Percentiles rank a stretch among this genome's conserved stretches.
Evolutionary conservation across 2,329 filamentous ascomycete genomes (phyloP).

Genomic region (Knufia fluminis): DNA sequence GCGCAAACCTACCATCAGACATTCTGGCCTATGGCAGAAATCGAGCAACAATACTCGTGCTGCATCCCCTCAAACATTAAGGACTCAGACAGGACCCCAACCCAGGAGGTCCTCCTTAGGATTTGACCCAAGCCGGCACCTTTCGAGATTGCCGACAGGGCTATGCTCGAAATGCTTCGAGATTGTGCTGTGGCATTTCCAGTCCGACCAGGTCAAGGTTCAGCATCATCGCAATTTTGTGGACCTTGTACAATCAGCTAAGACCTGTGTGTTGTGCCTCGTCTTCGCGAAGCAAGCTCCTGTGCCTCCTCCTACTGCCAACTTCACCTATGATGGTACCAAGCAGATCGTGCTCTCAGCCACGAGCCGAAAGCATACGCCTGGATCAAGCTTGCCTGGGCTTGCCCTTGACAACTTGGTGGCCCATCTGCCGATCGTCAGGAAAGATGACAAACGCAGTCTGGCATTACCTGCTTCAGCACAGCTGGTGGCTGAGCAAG

Average conservation of each 20-base stretch:
- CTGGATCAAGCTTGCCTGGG: background rate
- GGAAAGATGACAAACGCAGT: slow-evolving; percentile 1
- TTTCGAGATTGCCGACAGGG: background rate
- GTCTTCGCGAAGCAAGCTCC: slow-evolving; percentile 10
- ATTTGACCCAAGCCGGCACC: background rate
- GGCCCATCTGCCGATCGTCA: slow-evolving; percentile 5
- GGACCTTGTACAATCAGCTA: slow-evolving; percentile 6
- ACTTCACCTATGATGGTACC: slow-evolving; percentile 9
- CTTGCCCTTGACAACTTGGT: slow-evolving; percentile 4
- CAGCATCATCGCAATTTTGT: slow-evolving; percentile 9
- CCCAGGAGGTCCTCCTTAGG: background rate
- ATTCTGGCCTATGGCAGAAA: background rate
- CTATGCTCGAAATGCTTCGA: slow-evolving; percentile 9
- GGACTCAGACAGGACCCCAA: background rate
- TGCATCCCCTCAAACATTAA: background rate
- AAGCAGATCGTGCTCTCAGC: slow-evolving; percentile 5
- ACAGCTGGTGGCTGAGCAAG: slow-evolving; percentile 2
- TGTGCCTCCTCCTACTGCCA: slow-evolving; percentile 1
- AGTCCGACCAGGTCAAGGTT: background rate
- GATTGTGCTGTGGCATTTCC: slow-evolving; percentile 5
- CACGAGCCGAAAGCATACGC: background rate
- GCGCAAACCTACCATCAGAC: background rate
- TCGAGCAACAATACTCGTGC: slow-evolving; percentile 1
- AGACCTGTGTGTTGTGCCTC: slow-evolving; percentile 3
- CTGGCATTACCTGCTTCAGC: slow-evolving; percentile 1